Percentiles rank a stretch among this genome's conserved stretches.
These are phyloP conservation scores for Camellia sinensis DNA, from an alignment of 148 eudicot genomes.

Conservation along the genomic window DNA sequence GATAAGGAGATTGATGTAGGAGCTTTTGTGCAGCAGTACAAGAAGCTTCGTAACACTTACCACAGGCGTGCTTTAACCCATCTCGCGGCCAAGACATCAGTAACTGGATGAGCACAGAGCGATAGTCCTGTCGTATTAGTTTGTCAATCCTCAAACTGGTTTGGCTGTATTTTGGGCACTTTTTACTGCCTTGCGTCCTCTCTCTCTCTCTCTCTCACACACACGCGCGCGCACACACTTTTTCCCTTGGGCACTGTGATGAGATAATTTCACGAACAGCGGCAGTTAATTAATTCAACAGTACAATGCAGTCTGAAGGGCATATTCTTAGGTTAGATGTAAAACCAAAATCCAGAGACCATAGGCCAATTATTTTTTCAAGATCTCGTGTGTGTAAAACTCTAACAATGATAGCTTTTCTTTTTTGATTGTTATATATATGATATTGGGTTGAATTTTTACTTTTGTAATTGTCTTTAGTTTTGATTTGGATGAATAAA, in stretches of 20 bases:
- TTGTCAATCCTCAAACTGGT: background rate
- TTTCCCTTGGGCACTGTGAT: background rate
- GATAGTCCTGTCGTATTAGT: background rate
- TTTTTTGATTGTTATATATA: background rate
- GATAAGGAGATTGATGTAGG: conserved; percentile 69
- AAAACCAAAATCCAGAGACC: background rate
- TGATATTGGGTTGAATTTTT: background rate
- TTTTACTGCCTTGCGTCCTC: background rate
- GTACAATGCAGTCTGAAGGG: background rate
- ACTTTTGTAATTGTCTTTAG: background rate
- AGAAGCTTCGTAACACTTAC: conserved; percentile 61
- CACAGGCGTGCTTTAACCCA: conserved; percentile 73
- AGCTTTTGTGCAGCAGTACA: conserved; percentile 72
- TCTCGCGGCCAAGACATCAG: conserved; percentile 73
- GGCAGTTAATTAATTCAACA: background rate
- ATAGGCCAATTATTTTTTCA: no score
- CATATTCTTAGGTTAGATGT: background rate
- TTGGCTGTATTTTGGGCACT: background rate
- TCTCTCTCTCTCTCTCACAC: background rate
- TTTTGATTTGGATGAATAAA: background rate
- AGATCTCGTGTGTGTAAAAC: background rate
- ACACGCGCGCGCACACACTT: background rate
- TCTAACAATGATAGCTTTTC: background rate
- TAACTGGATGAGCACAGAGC: conserved; percentile 29
- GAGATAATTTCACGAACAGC: background rate